A percentile compares a stretch with the other conserved stretches of the same genome.
phyloP scores from a whole-genome alignment of 2,329 filamentous ascomycete genomes.

The Neonectria sp. region DNA sequence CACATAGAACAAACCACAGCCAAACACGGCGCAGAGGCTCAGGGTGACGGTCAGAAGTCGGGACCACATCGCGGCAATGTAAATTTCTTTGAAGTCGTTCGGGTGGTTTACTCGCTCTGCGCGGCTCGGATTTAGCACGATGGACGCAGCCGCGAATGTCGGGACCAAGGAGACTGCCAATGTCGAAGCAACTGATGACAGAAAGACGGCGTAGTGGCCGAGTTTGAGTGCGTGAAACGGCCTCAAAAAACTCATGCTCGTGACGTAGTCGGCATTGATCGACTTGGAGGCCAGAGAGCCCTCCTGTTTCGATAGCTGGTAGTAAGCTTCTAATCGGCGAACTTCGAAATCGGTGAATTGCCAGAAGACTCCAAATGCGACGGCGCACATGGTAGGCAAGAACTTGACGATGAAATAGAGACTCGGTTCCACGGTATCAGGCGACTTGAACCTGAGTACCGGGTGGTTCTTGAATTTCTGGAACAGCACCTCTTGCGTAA shows the following conservation, averaged over 20 bases:
- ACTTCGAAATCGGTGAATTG: constrained; percentile 78
- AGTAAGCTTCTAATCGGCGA: constrained; percentile 76
- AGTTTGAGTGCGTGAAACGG: constrained; percentile 74
- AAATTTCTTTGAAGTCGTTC: constrained; percentile 65
- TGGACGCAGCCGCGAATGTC: constrained; percentile 75
- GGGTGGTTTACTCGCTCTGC: constrained; percentile 59
- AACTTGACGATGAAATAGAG: constrained; percentile 76
- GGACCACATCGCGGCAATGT: constrained; percentile 72
- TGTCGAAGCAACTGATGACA: constrained; percentile 75
- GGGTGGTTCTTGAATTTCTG: constrained; percentile 62
- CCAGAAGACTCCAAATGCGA: constrained; percentile 76
- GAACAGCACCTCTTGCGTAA: constrained; percentile 69
- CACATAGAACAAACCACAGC: constrained; percentile 71
- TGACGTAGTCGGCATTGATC: constrained; percentile 82
- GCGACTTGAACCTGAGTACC: constrained; percentile 65
- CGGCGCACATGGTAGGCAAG: constrained; percentile 72
- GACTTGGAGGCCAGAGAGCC: constrained; percentile 76
- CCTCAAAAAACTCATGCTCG: constrained; percentile 75
- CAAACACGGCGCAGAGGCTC: constrained; percentile 70
- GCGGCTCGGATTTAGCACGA: constrained; percentile 70
- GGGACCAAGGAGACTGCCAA: constrained; percentile 79
- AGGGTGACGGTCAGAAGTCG: constrained; percentile 72
- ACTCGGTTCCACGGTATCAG: constrained; percentile 64
- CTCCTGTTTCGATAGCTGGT: constrained; percentile 73
- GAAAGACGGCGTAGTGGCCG: constrained; percentile 77